Evolutionary conservation across 305 asterid genomes (phyloP), one percentile per base, ranked within the genome.

Genomic region (Stenogyne calaminthoides): DNA sequence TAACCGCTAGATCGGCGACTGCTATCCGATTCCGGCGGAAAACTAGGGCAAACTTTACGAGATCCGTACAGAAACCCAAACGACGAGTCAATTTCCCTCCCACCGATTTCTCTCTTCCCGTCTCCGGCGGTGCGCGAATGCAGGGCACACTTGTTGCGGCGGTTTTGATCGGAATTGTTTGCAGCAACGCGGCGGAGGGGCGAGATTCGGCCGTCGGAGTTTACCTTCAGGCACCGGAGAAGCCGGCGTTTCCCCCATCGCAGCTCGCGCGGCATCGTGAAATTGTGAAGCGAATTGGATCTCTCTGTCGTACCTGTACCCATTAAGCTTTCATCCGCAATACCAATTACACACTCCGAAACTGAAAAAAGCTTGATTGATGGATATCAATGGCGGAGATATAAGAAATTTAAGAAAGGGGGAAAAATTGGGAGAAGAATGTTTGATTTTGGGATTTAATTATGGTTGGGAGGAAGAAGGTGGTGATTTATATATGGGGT

Each of bases 221-320:
- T 54, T 32, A 54, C 60, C 60, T 54, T 54, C 29, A 54, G 20
- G 60, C 60, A 54, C 2, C 60, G 60, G 60, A 54, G 60, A 54
- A 8, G 20, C 14, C 32, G 27, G 6, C 20, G 60, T 3, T 54
- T 54, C 60, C 60, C 60, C 60, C 60, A 54, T 2, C 60, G 60
- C 3, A 54, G 60, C 60, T 54, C 60, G 29, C 3, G n/a, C 14
- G 60, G 60, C 60, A 54, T 54, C 60, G 60, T 19, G 60, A 54
- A 54, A 54, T 54, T 54, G 60, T 54, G 60, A 18, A 54, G 32
- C 60, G 32, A 54, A 14, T 54, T 54, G 12, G 60, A 54, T 54
- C 60, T 54, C 6, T 54, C 32, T 3, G 60, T 9, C 29, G 60
- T 9, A 32, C 32, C 60, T 3, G 60, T 54, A 7, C 60, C 60